Evolutionary conservation across 768 basidiomycete species (phyloP).

Genomic region (Royoungia palumana): DNA sequence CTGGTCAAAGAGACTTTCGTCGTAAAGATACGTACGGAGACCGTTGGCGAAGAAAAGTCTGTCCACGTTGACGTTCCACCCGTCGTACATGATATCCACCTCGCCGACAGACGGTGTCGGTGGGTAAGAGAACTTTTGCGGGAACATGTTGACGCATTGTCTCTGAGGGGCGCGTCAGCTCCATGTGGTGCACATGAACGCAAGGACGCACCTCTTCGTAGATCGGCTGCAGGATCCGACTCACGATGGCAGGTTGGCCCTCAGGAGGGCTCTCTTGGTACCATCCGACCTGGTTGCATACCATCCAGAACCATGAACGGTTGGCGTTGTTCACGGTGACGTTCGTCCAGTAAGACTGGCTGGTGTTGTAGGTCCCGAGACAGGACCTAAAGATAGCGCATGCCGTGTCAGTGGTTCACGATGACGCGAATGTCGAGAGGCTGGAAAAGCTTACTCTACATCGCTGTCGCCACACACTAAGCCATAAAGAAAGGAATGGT

Average conservation of each 20-base stretch:
- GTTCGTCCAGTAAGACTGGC: slow-evolving; percentile 47
- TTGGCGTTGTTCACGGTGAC: slow-evolving; percentile 50
- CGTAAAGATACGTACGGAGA: slow-evolving; percentile 41
- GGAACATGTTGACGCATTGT: slow-evolving; percentile 70
- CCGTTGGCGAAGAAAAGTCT: slow-evolving; percentile 71
- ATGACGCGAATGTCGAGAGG: no score
- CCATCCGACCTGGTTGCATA: slow-evolving; percentile 69
- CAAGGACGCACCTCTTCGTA: slow-evolving; percentile 25
- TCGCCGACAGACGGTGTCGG: slow-evolving; percentile 40
- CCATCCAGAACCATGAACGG: slow-evolving; percentile 73
- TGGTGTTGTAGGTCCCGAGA: slow-evolving; percentile 41
- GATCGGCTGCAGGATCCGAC: slow-evolving; percentile 30
- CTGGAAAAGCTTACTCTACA: slow-evolving; percentile 44
- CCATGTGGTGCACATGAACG: no score
- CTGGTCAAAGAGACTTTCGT: background rate
- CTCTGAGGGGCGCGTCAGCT: slow-evolving; percentile 37
- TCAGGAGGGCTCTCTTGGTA: slow-evolving; percentile 38
- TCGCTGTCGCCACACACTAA: slow-evolving; percentile 52
- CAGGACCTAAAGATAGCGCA: slow-evolving; percentile 29
- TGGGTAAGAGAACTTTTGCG: slow-evolving; percentile 48
- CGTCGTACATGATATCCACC: slow-evolving; percentile 51
- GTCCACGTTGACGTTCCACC: slow-evolving; percentile 59
- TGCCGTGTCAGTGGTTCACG: slow-evolving; percentile 32
- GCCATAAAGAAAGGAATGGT: background rate
- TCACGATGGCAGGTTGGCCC: slow-evolving; percentile 33